Evolutionary conservation across 2,329 filamentous ascomycete species (phyloP).

Genomic region (Aspergillus sp.): DNA sequence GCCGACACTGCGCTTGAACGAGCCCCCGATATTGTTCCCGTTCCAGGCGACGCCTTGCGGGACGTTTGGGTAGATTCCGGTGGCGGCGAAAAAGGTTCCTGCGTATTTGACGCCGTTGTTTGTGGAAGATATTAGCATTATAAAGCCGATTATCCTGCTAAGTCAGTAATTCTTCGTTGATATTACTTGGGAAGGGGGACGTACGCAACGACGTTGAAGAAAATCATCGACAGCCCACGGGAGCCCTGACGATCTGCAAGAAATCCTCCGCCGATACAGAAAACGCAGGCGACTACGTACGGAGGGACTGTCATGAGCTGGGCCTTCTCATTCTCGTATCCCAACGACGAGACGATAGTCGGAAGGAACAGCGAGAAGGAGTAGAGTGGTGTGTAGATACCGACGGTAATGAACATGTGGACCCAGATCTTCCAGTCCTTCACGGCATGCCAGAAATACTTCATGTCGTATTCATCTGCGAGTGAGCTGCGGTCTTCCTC

Average conservation of each 20-base stretch:
- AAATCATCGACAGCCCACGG: slow-evolving; percentile 13
- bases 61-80: slow-evolving; percentile 14
- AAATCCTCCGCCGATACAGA: slow-evolving; percentile 11
- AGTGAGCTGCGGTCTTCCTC: slow-evolving; percentile 11
- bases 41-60: slow-evolving; percentile 15
- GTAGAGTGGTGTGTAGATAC: slow-evolving; percentile 6
- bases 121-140: slow-evolving; percentile 12
- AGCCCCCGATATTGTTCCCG: slow-evolving; percentile 15
- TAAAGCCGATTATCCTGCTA: slow-evolving; percentile 10
- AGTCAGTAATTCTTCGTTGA: background rate
- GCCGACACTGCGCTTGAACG: slow-evolving; percentile 11
- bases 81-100: slow-evolving; percentile 13
- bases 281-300: slow-evolving; percentile 6
- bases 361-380: slow-evolving; percentile 16
- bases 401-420: slow-evolving; percentile 9
- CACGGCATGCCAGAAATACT: slow-evolving; percentile 6
- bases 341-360: slow-evolving; percentile 12
- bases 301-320: slow-evolving; percentile 14
- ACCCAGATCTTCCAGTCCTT: slow-evolving; percentile 12
- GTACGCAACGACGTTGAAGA: slow-evolving; percentile 13
- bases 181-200: background rate
- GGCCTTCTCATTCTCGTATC: slow-evolving; percentile 11
- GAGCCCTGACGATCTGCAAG: slow-evolving; percentile 8
- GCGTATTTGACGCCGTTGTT: slow-evolving; percentile 13
- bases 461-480: slow-evolving; percentile 10